Conservation (phyloP, 495 filamentous ascomycete species). For the Rostrohypoxylon terebratum region DNA sequence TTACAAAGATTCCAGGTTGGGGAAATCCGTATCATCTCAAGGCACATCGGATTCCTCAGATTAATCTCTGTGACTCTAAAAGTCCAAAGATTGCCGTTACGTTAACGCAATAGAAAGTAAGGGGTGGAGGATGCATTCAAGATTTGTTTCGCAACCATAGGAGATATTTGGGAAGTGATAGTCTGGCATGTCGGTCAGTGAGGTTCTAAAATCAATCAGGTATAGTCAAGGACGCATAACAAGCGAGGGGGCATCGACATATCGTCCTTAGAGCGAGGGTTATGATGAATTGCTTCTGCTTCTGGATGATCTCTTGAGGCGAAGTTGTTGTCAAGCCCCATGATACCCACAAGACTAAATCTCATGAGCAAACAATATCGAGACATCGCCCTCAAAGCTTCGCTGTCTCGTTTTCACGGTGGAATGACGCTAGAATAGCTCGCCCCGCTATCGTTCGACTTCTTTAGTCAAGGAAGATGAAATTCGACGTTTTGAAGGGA, state of each 20-base stretch:
- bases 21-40: constrained; percentile 5
- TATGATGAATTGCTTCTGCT: background rate
- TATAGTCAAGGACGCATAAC: background rate
- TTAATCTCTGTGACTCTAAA: background rate
- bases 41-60: background rate
- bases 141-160: background rate
- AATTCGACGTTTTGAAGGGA: background rate
- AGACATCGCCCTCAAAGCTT: background rate
- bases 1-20: too few relatives aligned
- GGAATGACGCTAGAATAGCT: background rate
- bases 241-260: background rate
- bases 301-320: background rate
- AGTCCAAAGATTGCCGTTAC: background rate
- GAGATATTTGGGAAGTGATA: background rate
- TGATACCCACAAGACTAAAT: background rate
- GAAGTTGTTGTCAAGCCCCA: background rate
- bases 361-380: background rate
- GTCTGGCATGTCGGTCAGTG: background rate
- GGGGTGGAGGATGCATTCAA: background rate
- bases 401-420: background rate
- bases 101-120: background rate
- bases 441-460: background rate
- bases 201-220: background rate
- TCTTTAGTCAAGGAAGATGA: background rate
- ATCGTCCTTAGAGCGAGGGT: background rate